Percentiles rank a stretch among this genome's conserved stretches.
Evolutionary conservation across 192 early-diverging fungal species (phyloP).

Genomic region (Backusella macrospora): DNA sequence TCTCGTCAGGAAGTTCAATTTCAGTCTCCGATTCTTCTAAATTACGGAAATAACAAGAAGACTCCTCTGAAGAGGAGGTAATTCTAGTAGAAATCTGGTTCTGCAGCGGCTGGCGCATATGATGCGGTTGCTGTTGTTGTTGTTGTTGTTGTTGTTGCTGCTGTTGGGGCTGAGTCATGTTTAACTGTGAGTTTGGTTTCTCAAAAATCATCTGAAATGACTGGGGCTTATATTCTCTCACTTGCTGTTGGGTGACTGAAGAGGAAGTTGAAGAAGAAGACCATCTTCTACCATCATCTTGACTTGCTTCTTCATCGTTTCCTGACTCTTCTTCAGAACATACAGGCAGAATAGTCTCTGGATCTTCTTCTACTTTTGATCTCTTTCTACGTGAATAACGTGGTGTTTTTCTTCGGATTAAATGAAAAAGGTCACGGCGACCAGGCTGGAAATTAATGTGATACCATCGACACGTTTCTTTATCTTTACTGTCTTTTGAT

Average conservation of each 20-base stretch:
- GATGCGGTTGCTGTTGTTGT: neutral
- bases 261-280: constrained; percentile 18
- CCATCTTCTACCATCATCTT: constrained; percentile 11
- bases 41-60: neutral
- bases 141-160: neutral
- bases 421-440: constrained; percentile 44
- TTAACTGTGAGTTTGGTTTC: neutral
- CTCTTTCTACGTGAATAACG: constrained; percentile 39
- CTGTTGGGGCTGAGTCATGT: constrained; percentile 5
- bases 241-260: neutral
- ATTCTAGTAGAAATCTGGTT: neutral
- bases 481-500: constrained; percentile 49
- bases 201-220: constrained; percentile 9
- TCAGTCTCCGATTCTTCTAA: constrained; percentile 15
- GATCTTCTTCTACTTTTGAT: constrained; percentile 27
- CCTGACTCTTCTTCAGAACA: constrained; percentile 33
- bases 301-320: constrained; percentile 21
- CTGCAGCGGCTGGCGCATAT: neutral
- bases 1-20: neutral
- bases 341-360: constrained; percentile 17
- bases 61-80: neutral
- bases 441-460: constrained; percentile 47
- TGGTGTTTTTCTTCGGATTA: constrained; percentile 44
- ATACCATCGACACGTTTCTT: constrained; percentile 48
- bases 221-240: constrained; percentile 1